Percentiles rank a stretch among this genome's conserved stretches.
These are phyloP conservation scores for Claviceps sp. DNA, from an alignment of 2,329 filamentous ascomycete species.

Conservation along the genomic window DNA sequence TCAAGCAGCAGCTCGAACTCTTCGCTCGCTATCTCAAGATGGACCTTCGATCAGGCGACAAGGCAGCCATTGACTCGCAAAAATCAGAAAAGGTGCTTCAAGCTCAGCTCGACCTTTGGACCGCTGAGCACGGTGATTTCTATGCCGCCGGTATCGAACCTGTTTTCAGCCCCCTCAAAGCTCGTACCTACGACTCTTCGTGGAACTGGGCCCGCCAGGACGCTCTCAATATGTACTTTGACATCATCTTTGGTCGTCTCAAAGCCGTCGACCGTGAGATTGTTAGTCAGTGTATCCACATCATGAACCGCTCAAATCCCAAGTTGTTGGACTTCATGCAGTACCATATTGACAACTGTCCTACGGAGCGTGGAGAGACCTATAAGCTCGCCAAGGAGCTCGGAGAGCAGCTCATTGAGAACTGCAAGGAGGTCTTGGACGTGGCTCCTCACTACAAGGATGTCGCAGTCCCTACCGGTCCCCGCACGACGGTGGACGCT, in stretches of 20 bases:
- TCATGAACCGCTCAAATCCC: conserved; percentile 98
- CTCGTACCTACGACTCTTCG: conserved; percentile 90
- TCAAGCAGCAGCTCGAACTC: conserved; percentile 96
- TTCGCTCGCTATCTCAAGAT: conserved; percentile 94
- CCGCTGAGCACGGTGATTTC: conserved; percentile 87
- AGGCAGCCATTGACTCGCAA: conserved; percentile 73
- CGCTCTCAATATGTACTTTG: conserved; percentile 95
- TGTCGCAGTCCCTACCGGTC: conserved; percentile 80
- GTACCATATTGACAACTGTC: conserved; percentile 98
- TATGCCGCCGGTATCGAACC: conserved; percentile 92
- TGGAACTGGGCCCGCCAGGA: conserved; percentile 99
- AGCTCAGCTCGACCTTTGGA: conserved; percentile 89
- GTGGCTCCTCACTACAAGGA: conserved; percentile 89
- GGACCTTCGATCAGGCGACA: conserved; percentile 92
- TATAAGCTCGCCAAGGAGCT: conserved; percentile 97
- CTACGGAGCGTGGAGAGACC: conserved; percentile 89
- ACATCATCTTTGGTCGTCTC: conserved; percentile 93
- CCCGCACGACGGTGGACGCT: conserved; percentile 81
- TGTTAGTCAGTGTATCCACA: conserved; percentile 93
- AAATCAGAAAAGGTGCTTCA: conserved; percentile 81
- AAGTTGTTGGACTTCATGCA: conserved; percentile 97
- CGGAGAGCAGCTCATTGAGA: conserved; percentile 85
- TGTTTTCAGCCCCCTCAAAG: conserved; percentile 85
- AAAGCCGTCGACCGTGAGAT: conserved; percentile 93
- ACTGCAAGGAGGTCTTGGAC: conserved; percentile 85